A percentile compares a stretch with the other conserved stretches of the same genome.
These are phyloP conservation scores for Colletotrichum incanum DNA, from an alignment of 2,329 filamentous ascomycete species.

Conservation along the genomic window DNA sequence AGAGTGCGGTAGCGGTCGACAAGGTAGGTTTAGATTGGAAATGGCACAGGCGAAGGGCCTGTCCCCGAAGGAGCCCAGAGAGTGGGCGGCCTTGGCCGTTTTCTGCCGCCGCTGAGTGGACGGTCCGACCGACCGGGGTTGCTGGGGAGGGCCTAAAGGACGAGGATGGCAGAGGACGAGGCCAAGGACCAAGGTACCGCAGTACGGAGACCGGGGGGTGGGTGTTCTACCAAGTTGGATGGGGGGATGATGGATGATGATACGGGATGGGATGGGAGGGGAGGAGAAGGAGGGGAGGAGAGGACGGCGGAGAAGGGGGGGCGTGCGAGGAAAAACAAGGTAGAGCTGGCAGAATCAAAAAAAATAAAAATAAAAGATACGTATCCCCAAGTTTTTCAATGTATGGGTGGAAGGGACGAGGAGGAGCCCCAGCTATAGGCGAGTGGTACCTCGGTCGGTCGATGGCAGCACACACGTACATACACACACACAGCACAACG, in stretches of 20 bases:
- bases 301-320: conserved; percentile 5
- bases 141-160: conserved; percentile 3
- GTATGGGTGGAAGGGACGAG: not conserved
- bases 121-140: conserved; percentile 38
- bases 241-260: conserved; percentile 15
- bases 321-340: conserved; percentile 4
- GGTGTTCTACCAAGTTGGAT: conserved; percentile 14
- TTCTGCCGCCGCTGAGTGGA: conserved; percentile 33
- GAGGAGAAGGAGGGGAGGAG: conserved; percentile 3
- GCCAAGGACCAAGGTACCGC: conserved; percentile 19
- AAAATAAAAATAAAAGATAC: not conserved
- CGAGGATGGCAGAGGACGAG: conserved; percentile 8
- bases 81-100: conserved; percentile 36
- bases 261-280: conserved; percentile 25
- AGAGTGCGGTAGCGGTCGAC: conserved; percentile 28
- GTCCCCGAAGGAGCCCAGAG: conserved; percentile 32
- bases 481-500: not conserved
- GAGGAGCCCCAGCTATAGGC: not conserved
- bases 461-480: conserved; percentile 1
- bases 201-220: conserved; percentile 18
- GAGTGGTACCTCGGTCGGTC: conserved; percentile 3
- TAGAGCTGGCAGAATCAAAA: not conserved
- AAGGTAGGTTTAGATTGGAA: conserved; percentile 42
- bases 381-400: conserved; percentile 2
- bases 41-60: conserved; percentile 38